Base-by-base conservation (phyloP, 1,284 basidiomycete genomes). In the Ganoderma sp. region DNA sequence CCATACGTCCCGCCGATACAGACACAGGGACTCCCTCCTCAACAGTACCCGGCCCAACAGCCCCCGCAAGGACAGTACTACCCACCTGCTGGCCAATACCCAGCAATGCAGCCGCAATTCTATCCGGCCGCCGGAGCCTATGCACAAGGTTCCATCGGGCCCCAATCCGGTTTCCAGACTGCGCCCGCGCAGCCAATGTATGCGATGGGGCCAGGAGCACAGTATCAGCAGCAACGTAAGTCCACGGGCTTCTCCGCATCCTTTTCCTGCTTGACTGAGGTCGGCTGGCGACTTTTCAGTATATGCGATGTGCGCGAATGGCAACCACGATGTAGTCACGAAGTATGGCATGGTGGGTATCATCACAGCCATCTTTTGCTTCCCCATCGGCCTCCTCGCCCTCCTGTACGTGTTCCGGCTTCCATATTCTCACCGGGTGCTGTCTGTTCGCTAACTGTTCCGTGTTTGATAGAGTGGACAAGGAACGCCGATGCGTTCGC, bases 371-470 rank as follows among this genome's bases (percentile, higher is more conserved):
- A 61, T 76, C 22, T 50, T 76, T 8, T 71, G 73, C 41, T 77
- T 77, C 69, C 76, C 76, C 12, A 71, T 74, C 52, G 76, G 76
- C 48, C 69, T 77, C 43, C 71, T 77, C 22, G 74, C 72, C 65
- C 73, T 77, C 58, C 73, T 74, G 76, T 77, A 60, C 58, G 58
- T 60, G 10, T 12, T 14, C 32, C 32, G 32, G 32, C 32, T 32
- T 32, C 19, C 58, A 41, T 28, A 15, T 12, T 6, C 37, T 1
- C 37, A 39, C 17, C 37, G 12, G 5, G n/a, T 28, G 58, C 10
- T 8, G 41, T 41, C 22, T 2, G 1, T 12, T 39, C 3, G 58
- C 58, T 60, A 37, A 60, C 14, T 39, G 2, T 8, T 43, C n/a
- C 2, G n/a, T 15, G 2, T 15, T 22, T 25, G 19, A 19, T 34